Evolutionary conservation across 1,284 basidiomycete species (phyloP), one percentile per base, ranked within the genome.

Genomic region (Tilletia setariae): DNA sequence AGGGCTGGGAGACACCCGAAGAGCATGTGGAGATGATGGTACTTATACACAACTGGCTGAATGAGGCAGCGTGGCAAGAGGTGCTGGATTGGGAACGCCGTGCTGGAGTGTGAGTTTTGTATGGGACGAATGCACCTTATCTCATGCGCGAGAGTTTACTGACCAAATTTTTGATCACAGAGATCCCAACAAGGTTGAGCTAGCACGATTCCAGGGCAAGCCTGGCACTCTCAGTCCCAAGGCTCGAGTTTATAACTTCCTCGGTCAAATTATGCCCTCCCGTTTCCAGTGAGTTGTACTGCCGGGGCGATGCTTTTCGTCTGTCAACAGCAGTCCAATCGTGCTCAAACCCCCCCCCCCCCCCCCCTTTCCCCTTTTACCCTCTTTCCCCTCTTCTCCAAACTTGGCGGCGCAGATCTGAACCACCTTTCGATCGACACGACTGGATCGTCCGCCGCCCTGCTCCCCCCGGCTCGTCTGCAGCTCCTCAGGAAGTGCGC

Each of bases 11-110:
- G 84, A 96, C 96, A 2, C 93, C 94, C 0, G 94, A 96, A 83
- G 93, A 98, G 80, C 90, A 93, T 82, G 89, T 98, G 49, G 94
- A 95, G 82, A 93, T 89, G 61, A 97, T 99, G 91, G 96, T 98
- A 46, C 89, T 93, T 67, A 97, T 98, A 46, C 96, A 99, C 84
- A 99, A 99, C 82, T 98, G 94, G 77, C 84, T 98, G 83, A 98
- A 99, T 79, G 96, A 98, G 84, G 87, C 90, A 78, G 96, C 95
- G 6, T 99, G 96, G 96, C 85, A 89, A 69, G 93, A 98, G 84
- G 94, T 99, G 19, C 83, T 93, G 72, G 90, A 89, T 81, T 98
- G 96, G 96, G 96, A 98, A 88, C 76, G 76, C 75, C 70, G 70
- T 16, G 72, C 71, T 23, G 65, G 71, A 30, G 47, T 63, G 64